These are phyloP conservation scores for Amoeboaphelidium protococcarum DNA, from an alignment of 371 early-diverging fungal genomes.

Conservation along the genomic window DNA sequence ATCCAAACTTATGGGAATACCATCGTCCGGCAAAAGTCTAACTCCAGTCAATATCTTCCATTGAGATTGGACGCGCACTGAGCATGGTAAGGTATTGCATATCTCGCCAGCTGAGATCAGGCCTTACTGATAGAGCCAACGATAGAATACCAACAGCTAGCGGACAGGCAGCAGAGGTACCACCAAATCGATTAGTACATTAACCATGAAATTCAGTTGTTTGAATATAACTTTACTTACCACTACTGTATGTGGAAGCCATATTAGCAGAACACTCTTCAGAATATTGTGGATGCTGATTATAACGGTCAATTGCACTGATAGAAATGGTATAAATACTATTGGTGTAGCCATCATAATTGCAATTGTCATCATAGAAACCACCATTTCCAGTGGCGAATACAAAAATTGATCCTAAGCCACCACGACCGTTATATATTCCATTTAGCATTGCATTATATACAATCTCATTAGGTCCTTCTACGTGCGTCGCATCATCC, in stretches of 20 bases:
- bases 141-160: slow-evolving; percentile 78
- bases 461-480: slow-evolving; percentile 54
- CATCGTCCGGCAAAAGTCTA: slow-evolving; percentile 26
- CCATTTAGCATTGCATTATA: slow-evolving; percentile 55
- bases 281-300: slow-evolving; percentile 55
- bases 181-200: slow-evolving; percentile 26
- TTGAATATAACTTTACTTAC: slow-evolving; percentile 39
- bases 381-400: slow-evolving; percentile 92
- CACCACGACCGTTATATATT: slow-evolving; percentile 48
- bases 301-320: slow-evolving; percentile 48
- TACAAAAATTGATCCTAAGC: slow-evolving; percentile 65
- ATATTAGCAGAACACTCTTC: slow-evolving; percentile 72
- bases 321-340: slow-evolving; percentile 80
- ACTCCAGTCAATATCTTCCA: slow-evolving; percentile 27
- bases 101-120: slow-evolving; percentile 80
- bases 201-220: slow-evolving; percentile 3
- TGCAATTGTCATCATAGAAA: slow-evolving; percentile 49
- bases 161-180: slow-evolving; percentile 93
- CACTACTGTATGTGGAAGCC: slow-evolving; percentile 58
- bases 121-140: slow-evolving; percentile 42
- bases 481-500: slow-evolving; percentile 66
- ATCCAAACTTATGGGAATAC: slow-evolving; percentile 72
- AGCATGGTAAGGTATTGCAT: slow-evolving; percentile 53
- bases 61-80: slow-evolving; percentile 42
- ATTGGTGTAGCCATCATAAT: slow-evolving; percentile 90